Conservation (phyloP, 2,329 filamentous ascomycete species). For the Chaetomiaceae sp. region DNA sequence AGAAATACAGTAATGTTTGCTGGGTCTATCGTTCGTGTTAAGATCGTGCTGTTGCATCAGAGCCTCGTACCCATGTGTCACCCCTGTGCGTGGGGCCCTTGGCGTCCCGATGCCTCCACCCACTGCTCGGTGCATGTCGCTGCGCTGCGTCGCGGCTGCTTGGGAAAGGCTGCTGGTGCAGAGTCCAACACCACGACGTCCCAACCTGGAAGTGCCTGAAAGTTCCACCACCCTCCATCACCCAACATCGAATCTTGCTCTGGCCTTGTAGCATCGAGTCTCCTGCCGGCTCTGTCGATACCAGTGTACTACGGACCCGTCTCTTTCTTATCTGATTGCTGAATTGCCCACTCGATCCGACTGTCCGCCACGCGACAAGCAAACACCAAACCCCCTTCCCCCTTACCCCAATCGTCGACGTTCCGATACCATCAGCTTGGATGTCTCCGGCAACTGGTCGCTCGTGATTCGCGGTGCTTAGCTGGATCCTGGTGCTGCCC, state of each 20-base stretch:
- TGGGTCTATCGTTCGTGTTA: no score
- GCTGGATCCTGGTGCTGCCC: constrained; percentile 1
- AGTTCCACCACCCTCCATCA: constrained; percentile 16
- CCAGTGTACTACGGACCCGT: background rate
- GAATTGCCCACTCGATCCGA: constrained; percentile 6
- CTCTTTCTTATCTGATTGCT: background rate
- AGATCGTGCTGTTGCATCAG: no score
- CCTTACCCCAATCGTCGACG: no score
- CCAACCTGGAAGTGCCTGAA: constrained; percentile 9
- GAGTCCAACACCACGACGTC: constrained; percentile 12
- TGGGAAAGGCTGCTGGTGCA: no score
- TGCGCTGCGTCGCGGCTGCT: no score
- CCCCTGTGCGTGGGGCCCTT: constrained; percentile 12
- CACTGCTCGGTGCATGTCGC: background rate
- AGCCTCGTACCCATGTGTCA: constrained; percentile 9
- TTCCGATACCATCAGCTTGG: background rate
- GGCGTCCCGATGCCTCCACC: constrained; percentile 5
- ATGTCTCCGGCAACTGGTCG: constrained; percentile 13
- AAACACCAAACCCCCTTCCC: no score
- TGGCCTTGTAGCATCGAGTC: constrained; percentile 4
- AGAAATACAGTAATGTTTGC: no score
- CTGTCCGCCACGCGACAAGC: constrained; percentile 6
- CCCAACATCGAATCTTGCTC: background rate
- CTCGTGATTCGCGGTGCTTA: constrained; percentile 18
- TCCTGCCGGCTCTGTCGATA: background rate